phyloP scores from a whole-genome alignment of 805 yeast genomes.

The Lipomyces spencermartinsiae region DNA sequence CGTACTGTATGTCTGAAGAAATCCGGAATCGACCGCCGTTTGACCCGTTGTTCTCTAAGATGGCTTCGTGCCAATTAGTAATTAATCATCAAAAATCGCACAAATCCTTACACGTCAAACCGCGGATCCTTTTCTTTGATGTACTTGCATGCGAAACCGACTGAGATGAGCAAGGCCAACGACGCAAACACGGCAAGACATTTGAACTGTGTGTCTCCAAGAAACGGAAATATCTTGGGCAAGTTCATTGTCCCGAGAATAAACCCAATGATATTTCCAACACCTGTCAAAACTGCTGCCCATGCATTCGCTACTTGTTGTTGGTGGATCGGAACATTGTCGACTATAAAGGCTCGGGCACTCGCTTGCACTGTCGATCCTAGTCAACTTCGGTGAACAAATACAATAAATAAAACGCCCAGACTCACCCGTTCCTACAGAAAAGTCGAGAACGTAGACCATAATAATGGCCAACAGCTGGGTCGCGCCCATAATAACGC shows the following conservation, averaged over 20 bases:
- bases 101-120: conserved; percentile 50
- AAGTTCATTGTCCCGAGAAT: conserved; percentile 58
- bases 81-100: too few relatives aligned
- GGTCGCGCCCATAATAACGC: conserved; percentile 44
- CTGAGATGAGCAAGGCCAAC: conserved; percentile 50
- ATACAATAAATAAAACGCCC: not conserved
- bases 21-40: conserved; percentile 12
- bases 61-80: conserved; percentile 2
- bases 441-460: conserved; percentile 61
- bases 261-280: conserved; percentile 64
- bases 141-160: conserved; percentile 50
- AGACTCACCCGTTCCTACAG: conserved; percentile 49
- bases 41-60: conserved; percentile 41
- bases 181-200: conserved; percentile 55
- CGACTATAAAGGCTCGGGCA: conserved; percentile 66
- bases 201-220: conserved; percentile 60
- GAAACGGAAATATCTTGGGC: conserved; percentile 47
- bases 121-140: conserved; percentile 56
- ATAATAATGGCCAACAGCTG: conserved; percentile 60
- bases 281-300: conserved; percentile 70
- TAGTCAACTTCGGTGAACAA: too few relatives aligned
- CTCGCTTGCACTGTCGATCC: conserved; percentile 61
- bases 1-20: conserved; percentile 29
- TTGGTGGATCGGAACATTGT: conserved; percentile 61
- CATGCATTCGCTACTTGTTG: conserved; percentile 68